Evolutionary conservation across 306 rosid species (phyloP), one percentile per base, ranked within the genome.

Genomic region (Hippophae gyantsensis): DNA sequence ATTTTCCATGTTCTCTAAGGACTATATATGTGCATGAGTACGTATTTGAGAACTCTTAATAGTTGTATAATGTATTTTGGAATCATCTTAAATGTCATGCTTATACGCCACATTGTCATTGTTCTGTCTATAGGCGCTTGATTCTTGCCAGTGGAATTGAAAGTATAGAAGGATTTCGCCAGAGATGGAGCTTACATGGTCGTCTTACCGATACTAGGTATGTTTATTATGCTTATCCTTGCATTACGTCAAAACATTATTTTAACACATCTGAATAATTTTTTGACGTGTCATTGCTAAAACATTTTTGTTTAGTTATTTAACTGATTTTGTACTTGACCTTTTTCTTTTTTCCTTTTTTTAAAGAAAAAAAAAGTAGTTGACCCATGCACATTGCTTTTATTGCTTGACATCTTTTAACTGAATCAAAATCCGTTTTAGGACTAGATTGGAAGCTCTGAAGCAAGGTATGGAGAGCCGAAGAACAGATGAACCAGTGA

Each of bases 111-210:
- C 38, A 32, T 4, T 32, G 38, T 57, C 74, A 49, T 65, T n/a
- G 26, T 42, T 75, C 64, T 46, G 49, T 81, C 50, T 70, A 12
- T 49, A 92, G 98, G 81, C 98, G 69, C 66, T 73, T 85, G 61
- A 92, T 87, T 82, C 98, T 87, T 76, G 98, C 98, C 56, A 92
- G 93, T 71, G 98, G 96, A 62, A 45, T 77, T 25, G 85, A 81
- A 73, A 96, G 98, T 65, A 64, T 85, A 14, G 96, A 87, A 42
- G 93, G 96, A 65, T 87, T 92, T 70, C 89, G 89, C 71, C 87
- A 87, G 73, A 73, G 95, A 61, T 92, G 96, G 98, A 85, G 96
- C 74, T 83, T 85, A 64, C 96, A 85, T 14, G 98, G 96, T 68
- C 88, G 89, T 62, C 86, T 87, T 69, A 75, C 87, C 12, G 95